Percentiles rank a stretch among this genome's conserved stretches.
Conservation (phyloP, 352 stramenopile genomes). For the Globisporangium ultimum region DNA sequence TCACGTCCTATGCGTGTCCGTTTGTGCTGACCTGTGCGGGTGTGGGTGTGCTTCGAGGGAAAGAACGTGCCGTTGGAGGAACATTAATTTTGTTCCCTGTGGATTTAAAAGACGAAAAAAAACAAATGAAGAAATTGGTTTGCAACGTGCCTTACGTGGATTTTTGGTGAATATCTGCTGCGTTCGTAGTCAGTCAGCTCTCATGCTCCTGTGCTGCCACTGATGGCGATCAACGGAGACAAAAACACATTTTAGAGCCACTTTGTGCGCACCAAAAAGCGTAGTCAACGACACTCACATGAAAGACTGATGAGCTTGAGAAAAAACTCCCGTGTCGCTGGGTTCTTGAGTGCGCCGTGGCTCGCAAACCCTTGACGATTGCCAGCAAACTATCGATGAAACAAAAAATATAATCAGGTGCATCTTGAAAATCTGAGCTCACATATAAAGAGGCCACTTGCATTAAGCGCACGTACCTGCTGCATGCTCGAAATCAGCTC, state of each 20-base stretch:
- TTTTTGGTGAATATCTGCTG: not conserved
- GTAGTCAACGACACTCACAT: conserved; percentile 20
- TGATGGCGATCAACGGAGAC: not conserved
- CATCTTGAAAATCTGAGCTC: not conserved
- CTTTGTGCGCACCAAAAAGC: not conserved
- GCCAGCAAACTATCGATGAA: conserved; percentile 40
- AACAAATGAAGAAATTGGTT: conserved; percentile 34
- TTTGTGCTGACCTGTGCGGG: not conserved
- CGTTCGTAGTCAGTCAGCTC: not conserved
- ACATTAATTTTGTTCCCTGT: conserved; percentile 7
- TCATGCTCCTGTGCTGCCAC: conserved; percentile 14
- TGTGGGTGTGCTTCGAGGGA: not conserved
- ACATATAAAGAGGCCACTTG: not conserved
- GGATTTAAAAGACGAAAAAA: conserved; percentile 20
- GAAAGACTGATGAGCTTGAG: conserved; percentile 62
- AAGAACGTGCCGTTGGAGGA: conserved; percentile 1
- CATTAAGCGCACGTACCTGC: conserved; percentile 30
- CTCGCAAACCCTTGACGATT: conserved; percentile 41
- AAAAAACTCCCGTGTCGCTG: conserved; percentile 55
- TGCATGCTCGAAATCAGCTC: conserved; percentile 57
- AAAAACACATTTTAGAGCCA: not conserved
- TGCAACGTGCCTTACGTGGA: conserved; percentile 15
- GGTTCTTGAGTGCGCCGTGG: conserved; percentile 24
- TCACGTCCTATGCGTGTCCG: not conserved
- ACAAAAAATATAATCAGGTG: not conserved